Base-by-base conservation (phyloP, 148 eudicot species). In the Amaranthus palmeri region DNA sequence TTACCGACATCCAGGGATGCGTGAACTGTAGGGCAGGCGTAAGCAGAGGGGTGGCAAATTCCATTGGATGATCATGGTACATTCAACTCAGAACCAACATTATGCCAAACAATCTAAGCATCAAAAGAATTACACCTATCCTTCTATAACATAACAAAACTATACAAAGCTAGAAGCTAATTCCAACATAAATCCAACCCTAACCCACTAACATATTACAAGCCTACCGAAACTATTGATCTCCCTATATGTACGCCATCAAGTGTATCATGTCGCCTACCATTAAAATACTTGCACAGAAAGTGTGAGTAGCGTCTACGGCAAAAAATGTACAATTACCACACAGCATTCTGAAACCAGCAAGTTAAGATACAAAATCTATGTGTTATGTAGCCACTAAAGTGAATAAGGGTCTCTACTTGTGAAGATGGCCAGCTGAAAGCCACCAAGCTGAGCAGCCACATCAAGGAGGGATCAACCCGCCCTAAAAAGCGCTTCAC, bases 281-380 rank as follows among this genome's bases (percentile, higher is more conserved):
- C 63, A 55, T 55, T 47, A 4, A 54, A 15, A n/a, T 45, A 50
- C 72, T 57, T 66, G 45, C 48, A 15, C 45, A 70, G 60, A 69
- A 64, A 59, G 36, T 57, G 52, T 58, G 73, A 68, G 78, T 59
- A 63, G 68, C 83, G 64, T 58, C 74, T 62, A 47, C 10, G 70
- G 36, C 36, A 25, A 48, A 69, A 73, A 72, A 77, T 81, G 72
- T 74, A 81, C 83, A 81, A 45, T 59, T 69, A 77, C 80, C 71
- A 81, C n/a, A n/a, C 71, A 73, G 47, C 70, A 73, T 65, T 62
- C 60, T 61, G 43, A 69, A 53, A 61, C 67, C 53, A 60, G 75
- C 68, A 81, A 15, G 58, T 70, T 70, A 67, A 42, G 54, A 65
- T 73, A 81, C 83, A 81, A 3, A 49, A 51, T 58, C 55, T 76